Evolutionary conservation across 140 eudicot genomes (phyloP).

Genomic region (Senecio squalidus): DNA sequence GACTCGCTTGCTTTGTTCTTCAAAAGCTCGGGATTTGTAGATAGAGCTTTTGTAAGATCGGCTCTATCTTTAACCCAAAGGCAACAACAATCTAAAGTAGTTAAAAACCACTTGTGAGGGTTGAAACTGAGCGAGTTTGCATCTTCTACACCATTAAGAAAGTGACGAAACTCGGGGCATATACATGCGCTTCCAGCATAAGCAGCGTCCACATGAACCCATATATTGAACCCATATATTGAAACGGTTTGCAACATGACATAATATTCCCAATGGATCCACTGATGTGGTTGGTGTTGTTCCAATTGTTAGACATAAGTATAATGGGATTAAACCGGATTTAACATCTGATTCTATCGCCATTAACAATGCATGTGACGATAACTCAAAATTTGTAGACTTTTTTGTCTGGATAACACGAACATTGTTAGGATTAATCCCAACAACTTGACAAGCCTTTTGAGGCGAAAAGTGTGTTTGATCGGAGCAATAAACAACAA

Average conservation of each 20-base stretch:
- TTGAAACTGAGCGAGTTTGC: slow-evolving; percentile 37
- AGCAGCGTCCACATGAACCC: slow-evolving; percentile 56
- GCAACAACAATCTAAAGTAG: slow-evolving; percentile 43
- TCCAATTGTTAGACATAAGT: slow-evolving; percentile 34
- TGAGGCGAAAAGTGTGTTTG: slow-evolving; percentile 39
- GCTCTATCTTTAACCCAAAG: slow-evolving; percentile 37
- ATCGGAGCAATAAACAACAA: slow-evolving; percentile 42
- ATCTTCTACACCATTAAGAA: slow-evolving; percentile 36
- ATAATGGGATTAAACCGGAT: slow-evolving; percentile 35
- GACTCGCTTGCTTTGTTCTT: slow-evolving; percentile 20
- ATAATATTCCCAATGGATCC: slow-evolving; percentile 25
- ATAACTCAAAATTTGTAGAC: slow-evolving; percentile 13
- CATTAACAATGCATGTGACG: slow-evolving; percentile 12
- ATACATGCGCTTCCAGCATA: slow-evolving; percentile 53
- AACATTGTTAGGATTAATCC: slow-evolving; percentile 25
- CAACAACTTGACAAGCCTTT: slow-evolving; percentile 29
- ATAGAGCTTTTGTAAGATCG: slow-evolving; percentile 23
- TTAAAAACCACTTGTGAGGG: slow-evolving; percentile 46
- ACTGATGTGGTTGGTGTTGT: slow-evolving; percentile 40
- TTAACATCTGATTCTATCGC: slow-evolving; percentile 21
- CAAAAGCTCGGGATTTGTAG: slow-evolving; percentile 34
- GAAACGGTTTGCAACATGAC: slow-evolving; percentile 21
- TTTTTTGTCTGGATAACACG: slow-evolving; percentile 17
- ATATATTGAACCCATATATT: slow-evolving; percentile 33
- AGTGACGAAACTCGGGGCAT: slow-evolving; percentile 42